Conservation (phyloP, 805 yeast species). For the Candida railenensis region DNA sequence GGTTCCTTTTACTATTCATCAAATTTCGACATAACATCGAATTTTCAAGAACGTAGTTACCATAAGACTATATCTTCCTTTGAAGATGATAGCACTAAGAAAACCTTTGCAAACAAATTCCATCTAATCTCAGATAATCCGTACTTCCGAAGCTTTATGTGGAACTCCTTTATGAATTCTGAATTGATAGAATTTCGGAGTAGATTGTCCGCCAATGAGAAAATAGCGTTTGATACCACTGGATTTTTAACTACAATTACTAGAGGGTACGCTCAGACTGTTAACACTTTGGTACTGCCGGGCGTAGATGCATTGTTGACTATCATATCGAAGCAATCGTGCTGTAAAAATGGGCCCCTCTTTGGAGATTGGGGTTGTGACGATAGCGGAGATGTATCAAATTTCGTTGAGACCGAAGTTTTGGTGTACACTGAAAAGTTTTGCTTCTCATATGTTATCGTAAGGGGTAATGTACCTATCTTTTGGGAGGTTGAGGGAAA, state of each 20-base stretch:
- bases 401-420: conserved; percentile 53
- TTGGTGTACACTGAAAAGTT: conserved; percentile 41
- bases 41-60: conserved; percentile 45
- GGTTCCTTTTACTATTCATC: conserved; percentile 51
- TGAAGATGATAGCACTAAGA: conserved; percentile 9
- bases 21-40: conserved; percentile 46
- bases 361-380: conserved; percentile 61
- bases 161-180: conserved; percentile 50
- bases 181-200: conserved; percentile 48
- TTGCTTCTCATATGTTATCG: conserved; percentile 44
- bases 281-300: conserved; percentile 29
- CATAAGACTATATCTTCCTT: conserved; percentile 1
- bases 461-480: conserved; percentile 55
- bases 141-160: conserved; percentile 46
- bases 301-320: conserved; percentile 42
- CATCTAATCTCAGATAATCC: conserved; percentile 32
- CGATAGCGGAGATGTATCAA: conserved; percentile 53
- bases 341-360: conserved; percentile 46
- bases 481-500: conserved; percentile 51
- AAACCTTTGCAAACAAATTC: conserved; percentile 10
- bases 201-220: conserved; percentile 41
- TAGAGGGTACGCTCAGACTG: conserved; percentile 52
- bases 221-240: conserved; percentile 40
- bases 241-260: conserved; percentile 48
- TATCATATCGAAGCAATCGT: conserved; percentile 51